Percentiles rank a stretch among this genome's conserved stretches.
Conservation (phyloP, 2,329 filamentous ascomycete species). For the Diaporthe aspalathi region DNA sequence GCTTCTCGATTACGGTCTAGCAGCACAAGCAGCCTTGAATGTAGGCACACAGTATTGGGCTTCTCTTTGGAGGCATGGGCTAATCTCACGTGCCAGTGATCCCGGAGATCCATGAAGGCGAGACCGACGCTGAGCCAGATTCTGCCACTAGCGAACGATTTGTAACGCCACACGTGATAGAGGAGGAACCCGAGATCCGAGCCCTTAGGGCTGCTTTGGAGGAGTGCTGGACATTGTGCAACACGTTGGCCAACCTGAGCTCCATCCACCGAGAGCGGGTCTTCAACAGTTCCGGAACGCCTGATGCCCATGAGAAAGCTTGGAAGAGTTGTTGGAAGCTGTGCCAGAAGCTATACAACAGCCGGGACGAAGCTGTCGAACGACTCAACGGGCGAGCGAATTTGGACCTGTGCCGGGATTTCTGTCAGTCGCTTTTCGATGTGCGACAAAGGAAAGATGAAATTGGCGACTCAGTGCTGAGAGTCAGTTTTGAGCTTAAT, state of each 20-base stretch:
- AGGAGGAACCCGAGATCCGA: constrained; percentile 67
- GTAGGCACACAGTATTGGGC: constrained; percentile 58
- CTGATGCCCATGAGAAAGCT: constrained; percentile 84
- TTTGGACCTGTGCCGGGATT: constrained; percentile 88
- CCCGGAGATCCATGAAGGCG: constrained; percentile 58
- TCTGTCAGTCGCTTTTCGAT: constrained; percentile 92
- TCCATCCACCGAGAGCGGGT: constrained; percentile 84
- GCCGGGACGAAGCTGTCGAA: constrained; percentile 76
- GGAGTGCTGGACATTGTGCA: constrained; percentile 95
- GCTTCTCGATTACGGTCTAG: constrained; percentile 70
- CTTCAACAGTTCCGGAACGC: constrained; percentile 79
- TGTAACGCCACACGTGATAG: constrained; percentile 53
- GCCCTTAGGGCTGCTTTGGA: constrained; percentile 81
- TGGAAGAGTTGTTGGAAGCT: constrained; percentile 96
- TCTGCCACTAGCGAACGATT: constrained; percentile 63
- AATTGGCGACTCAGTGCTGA: constrained; percentile 83
- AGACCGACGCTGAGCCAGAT: constrained; percentile 64
- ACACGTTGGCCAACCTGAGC: constrained; percentile 86
- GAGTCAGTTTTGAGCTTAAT: constrained; percentile 94
- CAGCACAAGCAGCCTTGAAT: constrained; percentile 80
- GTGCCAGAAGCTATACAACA: constrained; percentile 89
- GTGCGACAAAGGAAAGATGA: constrained; percentile 83
- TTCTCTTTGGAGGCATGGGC: constrained; percentile 28
- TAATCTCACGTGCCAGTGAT: constrained; percentile 61
- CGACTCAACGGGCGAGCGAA: constrained; percentile 77